Base-by-base conservation (phyloP, 202 grass and related monocot genomes). In the Carex arenaria region DNA sequence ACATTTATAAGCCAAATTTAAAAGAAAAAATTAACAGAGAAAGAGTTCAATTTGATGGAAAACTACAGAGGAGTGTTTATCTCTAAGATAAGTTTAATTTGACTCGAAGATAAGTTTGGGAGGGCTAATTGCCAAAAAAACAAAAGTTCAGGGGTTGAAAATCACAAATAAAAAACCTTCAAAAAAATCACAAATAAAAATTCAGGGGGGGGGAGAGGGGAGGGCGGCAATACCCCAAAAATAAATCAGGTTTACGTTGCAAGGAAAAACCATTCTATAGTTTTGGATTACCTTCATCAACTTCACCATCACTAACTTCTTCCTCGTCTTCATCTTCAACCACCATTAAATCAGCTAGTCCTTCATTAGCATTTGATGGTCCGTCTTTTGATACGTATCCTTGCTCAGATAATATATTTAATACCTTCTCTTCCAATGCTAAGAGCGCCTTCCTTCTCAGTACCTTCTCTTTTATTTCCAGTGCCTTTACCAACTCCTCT, bases 381-480 rank as follows among this genome's bases (percentile, higher is more conserved):
- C 51, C 93, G 73, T 95, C 92, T 87, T 95, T 93, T 11, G 72
- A 84, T 83, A 98, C 84, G 85, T 95, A 98, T 5, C 95, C 92
- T 36, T 95, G 78, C 84, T 98, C 95, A 51, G 95, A 90, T 79
- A 98, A 88, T 88, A 95, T 91, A 12, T 38, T 88, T 86, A 98
- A 83, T 64, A 98, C 89, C 90, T 98, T 93, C 10, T 95, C 95
- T 67, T 98, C 95, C 82, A 98, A 85, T 62, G 86, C 84, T 49
- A 85, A 90, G 86, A 98, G 95, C 68, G 91, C 85, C 72, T 92
- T 98, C 73, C 93, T 93, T 90, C 95, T 94, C 26, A 52, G 89
- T 72, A 92, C 95, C 88, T 98, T 98, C 80, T 83, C 85, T 90
- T 91, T 95, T 86, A 98, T 98, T 90, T 98, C 90, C 17, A 98